These are phyloP conservation scores for Cladosporium cucumerinum DNA, from an alignment of 2,329 filamentous ascomycete genomes.

Conservation along the genomic window DNA sequence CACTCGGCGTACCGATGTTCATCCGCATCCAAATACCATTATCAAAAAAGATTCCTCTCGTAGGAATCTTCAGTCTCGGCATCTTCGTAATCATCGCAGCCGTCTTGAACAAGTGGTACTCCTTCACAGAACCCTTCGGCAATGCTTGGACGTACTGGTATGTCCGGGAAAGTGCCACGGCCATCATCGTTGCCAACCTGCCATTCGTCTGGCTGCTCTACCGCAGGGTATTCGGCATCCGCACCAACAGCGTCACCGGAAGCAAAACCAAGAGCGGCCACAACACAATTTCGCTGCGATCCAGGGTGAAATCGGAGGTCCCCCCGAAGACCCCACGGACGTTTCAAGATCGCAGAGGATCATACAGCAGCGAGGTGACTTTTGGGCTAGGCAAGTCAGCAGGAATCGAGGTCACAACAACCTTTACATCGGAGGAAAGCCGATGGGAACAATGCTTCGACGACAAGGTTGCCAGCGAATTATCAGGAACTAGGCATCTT, in stretches of 20 bases:
- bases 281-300: background rate
- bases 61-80: conserved; percentile 56
- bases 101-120: conserved; percentile 61
- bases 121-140: conserved; percentile 57
- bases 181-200: conserved; percentile 59
- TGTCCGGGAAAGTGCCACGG: conserved; percentile 57
- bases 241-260: conserved; percentile 2
- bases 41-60: conserved; percentile 52
- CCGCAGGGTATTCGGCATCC: conserved; percentile 31
- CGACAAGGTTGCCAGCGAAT: background rate
- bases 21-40: conserved; percentile 42
- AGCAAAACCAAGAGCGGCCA: background rate
- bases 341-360: background rate
- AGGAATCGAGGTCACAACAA: background rate
- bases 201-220: conserved; percentile 60
- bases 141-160: conserved; percentile 59
- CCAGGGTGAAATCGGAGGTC: background rate
- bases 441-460: background rate
- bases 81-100: conserved; percentile 56
- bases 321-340: background rate
- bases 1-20: conserved; percentile 45
- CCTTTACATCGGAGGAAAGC: background rate
- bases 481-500: background rate
- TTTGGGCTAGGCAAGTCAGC: background rate
- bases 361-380: conserved; percentile 1